Base-by-base conservation (phyloP, 805 yeast genomes). In the Starmerella lactis-condensi region DNA sequence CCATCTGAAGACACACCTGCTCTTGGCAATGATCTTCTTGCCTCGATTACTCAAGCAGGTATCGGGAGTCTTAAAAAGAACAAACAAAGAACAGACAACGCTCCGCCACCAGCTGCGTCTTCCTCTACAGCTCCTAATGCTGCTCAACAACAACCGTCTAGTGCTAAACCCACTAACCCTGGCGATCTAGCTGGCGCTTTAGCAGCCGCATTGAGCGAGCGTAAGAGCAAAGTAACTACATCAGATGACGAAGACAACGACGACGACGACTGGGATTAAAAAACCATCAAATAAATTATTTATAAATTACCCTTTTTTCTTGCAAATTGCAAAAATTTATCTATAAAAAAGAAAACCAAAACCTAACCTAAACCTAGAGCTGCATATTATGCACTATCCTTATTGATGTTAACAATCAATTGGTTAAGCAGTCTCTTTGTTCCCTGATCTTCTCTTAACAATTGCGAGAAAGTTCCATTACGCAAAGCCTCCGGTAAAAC, bases 341-440 rank as follows among this genome's bases (percentile, higher is more conserved):
- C n/a, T n/a, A n/a, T n/a, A n/a, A n/a, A n/a, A n/a, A n/a, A n/a
- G n/a, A n/a, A n/a, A n/a, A n/a, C n/a, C n/a, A n/a, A n/a, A n/a
- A n/a, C n/a, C n/a, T n/a, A n/a, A n/a, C n/a, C n/a, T n/a, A n/a
- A n/a, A n/a, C n/a, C n/a, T n/a, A n/a, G n/a, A n/a, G n/a, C n/a
- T n/a, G n/a, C n/a, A n/a, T n/a, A n/a, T 21, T 25, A 29, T 5
- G 10, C 22, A 12, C 6, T 7, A 14, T 33, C 42, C 32, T 37
- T 30, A 32, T 34, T 40, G 24, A 78, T 61, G 42, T 74, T 75
- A 32, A 74, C 62, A 39, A 85, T 61, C 28, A 89, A 61, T 53
- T 83, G 93, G 2, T 82, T 73, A 38, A 89, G 60, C 48, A 94
- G 79, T 43, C 82, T 67, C 47, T 77, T 81, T 6, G 95, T 81